A percentile compares a stretch with the other conserved stretches of the same genome.
Conservation (phyloP, 768 basidiomycete species). For the Boletus edulis region DNA sequence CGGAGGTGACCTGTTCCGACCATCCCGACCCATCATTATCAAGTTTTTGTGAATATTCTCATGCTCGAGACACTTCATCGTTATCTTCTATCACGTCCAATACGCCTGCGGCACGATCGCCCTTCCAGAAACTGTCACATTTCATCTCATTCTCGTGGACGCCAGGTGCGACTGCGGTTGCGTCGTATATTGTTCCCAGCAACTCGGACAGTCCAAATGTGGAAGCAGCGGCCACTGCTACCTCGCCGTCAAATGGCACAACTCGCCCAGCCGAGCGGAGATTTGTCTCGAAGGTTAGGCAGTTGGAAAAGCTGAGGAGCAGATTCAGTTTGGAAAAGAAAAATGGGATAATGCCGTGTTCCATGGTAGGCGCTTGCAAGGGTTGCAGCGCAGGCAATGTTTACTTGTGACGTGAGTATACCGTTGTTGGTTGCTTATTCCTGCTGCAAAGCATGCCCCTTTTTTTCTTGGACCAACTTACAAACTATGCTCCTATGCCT, state of each 20-base stretch:
- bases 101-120: constrained; percentile 53
- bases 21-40: constrained; percentile 10
- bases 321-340: constrained; percentile 46
- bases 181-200: constrained; percentile 23
- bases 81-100: constrained; percentile 50
- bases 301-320: constrained; percentile 59
- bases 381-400: constrained; percentile 24
- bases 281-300: constrained; percentile 63
- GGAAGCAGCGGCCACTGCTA: constrained; percentile 8
- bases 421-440: constrained; percentile 1
- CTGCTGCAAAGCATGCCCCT: constrained; percentile 1
- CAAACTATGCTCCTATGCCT: constrained; percentile 24
- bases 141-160: constrained; percentile 57
- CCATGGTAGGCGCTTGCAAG: constrained; percentile 28
- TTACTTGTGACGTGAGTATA: constrained; percentile 28
- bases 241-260: constrained; percentile 8
- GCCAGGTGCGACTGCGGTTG: constrained; percentile 35
- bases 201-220: constrained; percentile 9
- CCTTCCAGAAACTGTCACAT: constrained; percentile 59
- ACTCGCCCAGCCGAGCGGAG: constrained; percentile 24
- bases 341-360: constrained; percentile 17
- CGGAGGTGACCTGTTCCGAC: constrained; percentile 32
- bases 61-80: constrained; percentile 33
- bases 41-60: constrained; percentile 25
- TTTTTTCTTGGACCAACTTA: neutral